A percentile compares a stretch with the other conserved stretches of the same genome.
These are phyloP conservation scores for Albophoma yamanashiensis DNA, from an alignment of 2,329 filamentous ascomycete genomes.

Conservation along the genomic window DNA sequence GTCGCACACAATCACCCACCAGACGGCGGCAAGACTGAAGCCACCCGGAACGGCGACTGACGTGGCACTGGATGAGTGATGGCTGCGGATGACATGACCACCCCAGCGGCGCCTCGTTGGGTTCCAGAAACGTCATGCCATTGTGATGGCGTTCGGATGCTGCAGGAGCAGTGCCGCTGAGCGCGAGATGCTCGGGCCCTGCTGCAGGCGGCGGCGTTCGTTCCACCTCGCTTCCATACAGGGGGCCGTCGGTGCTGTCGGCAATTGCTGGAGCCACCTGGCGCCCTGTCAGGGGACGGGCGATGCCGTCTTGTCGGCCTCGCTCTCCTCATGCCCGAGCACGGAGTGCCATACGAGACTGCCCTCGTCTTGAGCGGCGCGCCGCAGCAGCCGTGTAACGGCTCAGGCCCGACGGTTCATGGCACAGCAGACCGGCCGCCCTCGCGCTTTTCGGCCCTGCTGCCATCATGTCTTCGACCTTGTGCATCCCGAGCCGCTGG, in stretches of 20 bases:
- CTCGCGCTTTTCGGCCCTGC: neutral
- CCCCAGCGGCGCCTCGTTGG: neutral
- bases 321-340: neutral
- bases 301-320: neutral
- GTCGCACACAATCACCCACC: neutral
- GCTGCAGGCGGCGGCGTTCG: neutral
- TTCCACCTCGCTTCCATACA: constrained; percentile 2
- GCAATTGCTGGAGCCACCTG: constrained; percentile 1
- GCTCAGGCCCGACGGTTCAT: constrained; percentile 1
- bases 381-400: constrained; percentile 18
- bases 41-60: neutral
- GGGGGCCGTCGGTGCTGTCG: neutral
- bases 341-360: constrained; percentile 21
- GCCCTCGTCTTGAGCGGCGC: constrained; percentile 23
- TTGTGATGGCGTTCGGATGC: neutral
- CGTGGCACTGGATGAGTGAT: neutral
- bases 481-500: neutral
- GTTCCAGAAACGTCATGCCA: neutral
- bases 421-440: neutral
- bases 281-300: neutral
- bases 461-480: neutral
- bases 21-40: neutral
- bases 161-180: neutral
- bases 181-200: neutral
- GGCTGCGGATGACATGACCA: neutral